Percentiles rank a stretch among this genome's conserved stretches.
Conservation (phyloP, 805 yeast species). For the Zygosaccharomyces kombuchaensis region DNA sequence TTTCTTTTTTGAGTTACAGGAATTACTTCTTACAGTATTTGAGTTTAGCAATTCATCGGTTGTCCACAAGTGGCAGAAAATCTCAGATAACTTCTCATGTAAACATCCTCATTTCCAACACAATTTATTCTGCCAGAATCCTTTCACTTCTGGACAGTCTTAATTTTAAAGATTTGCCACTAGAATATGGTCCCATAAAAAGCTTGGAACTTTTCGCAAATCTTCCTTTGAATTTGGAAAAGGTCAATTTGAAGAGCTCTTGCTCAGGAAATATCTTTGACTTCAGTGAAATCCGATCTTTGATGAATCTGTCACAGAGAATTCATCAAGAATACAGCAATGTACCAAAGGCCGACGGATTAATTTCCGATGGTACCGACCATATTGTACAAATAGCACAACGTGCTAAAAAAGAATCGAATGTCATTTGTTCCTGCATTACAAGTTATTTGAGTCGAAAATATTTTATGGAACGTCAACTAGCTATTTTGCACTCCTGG, state of each 20-base stretch:
- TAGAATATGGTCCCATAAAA: slow-evolving; percentile 21
- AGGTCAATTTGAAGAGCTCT: slow-evolving; percentile 32
- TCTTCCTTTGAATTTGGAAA: slow-evolving; percentile 42
- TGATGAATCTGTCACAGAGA: slow-evolving; percentile 31
- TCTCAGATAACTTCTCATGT: slow-evolving; percentile 44
- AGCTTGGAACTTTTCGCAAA: slow-evolving; percentile 30
- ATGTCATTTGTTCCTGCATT: slow-evolving; percentile 35
- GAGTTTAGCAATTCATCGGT: slow-evolving; percentile 66
- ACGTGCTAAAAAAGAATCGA: slow-evolving; percentile 6
- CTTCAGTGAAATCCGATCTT: slow-evolving; percentile 38
- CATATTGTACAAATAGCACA: slow-evolving; percentile 19
- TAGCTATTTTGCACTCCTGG: slow-evolving; percentile 75
- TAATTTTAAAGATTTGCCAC: slow-evolving; percentile 49
- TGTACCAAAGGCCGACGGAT: background rate
- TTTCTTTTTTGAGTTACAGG: slow-evolving; percentile 59
- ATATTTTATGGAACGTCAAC: slow-evolving; percentile 49
- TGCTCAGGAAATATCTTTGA: slow-evolving; percentile 39
- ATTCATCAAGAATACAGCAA: slow-evolving; percentile 1
- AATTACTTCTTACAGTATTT: slow-evolving; percentile 58
- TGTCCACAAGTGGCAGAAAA: slow-evolving; percentile 46
- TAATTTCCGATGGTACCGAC: slow-evolving; percentile 7
- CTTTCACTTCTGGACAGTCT: slow-evolving; percentile 67
- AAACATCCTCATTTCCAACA: slow-evolving; percentile 46
- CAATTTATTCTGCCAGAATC: slow-evolving; percentile 60
- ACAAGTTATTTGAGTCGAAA: slow-evolving; percentile 44